Conservation (phyloP, 352 stramenopile species). For the Phytophthora brassicae region DNA sequence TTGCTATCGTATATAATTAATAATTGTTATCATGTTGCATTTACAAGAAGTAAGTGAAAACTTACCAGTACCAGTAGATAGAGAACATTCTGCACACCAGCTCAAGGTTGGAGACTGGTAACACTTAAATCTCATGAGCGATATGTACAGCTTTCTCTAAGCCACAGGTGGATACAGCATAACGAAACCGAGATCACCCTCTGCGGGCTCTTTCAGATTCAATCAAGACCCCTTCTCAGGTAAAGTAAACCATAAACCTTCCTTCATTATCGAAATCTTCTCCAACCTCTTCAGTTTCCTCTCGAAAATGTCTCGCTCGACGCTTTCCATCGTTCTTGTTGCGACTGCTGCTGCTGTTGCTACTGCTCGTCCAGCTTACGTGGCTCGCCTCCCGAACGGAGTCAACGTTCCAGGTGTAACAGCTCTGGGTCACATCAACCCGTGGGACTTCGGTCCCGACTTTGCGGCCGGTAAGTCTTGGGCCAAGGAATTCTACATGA, state of each 20-base stretch:
- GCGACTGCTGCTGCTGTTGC: constrained; percentile 16
- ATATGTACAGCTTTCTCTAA: too few relatives aligned
- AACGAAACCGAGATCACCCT: too few relatives aligned
- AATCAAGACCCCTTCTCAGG: too few relatives aligned
- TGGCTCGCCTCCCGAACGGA: constrained; percentile 34
- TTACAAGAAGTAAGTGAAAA: too few relatives aligned
- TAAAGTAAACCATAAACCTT: too few relatives aligned
- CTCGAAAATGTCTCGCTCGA: constrained; percentile 11
- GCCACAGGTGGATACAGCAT: too few relatives aligned
- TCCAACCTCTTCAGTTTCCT: background rate
- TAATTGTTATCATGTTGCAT: too few relatives aligned
- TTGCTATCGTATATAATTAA: too few relatives aligned
- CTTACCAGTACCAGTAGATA: too few relatives aligned
- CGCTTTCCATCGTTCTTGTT: constrained; percentile 20
- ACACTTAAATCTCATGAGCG: too few relatives aligned
- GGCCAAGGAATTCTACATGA: constrained; percentile 50
- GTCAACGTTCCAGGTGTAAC: constrained; percentile 30
- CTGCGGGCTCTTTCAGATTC: too few relatives aligned
- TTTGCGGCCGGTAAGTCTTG: constrained; percentile 4
- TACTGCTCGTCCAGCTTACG: constrained; percentile 26
- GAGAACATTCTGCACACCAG: constrained; percentile 25
- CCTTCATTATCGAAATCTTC: constrained; percentile 14
- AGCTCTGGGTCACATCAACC: constrained; percentile 39
- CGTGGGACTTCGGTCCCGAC: constrained; percentile 26
- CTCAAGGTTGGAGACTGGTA: constrained; percentile 4